Base-by-base conservation (phyloP, 306 rosid species). In the Pyrus communis region DNA sequence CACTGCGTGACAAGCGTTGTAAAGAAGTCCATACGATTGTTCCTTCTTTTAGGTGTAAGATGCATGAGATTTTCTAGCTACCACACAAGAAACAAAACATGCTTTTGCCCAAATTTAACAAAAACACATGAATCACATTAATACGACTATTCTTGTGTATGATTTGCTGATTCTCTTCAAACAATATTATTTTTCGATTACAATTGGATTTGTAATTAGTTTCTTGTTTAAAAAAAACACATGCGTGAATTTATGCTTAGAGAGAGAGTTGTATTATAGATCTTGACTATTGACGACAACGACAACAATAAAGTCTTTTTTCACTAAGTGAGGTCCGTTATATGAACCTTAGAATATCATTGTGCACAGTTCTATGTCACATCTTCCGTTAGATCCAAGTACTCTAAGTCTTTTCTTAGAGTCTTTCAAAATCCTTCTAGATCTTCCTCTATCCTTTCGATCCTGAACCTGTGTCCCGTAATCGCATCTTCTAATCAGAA, bases 321-420 rank as follows among this genome's bases (percentile, higher is more conserved):
- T 35, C 0, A 35, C 0, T 35, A 35, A 35, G 2, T 35, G 8
- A 0, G 40, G 0, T 35, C 0, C 8, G 2, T 0, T 35, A 7
- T 35, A 6, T 35, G 9, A 35, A 35, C 7, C 0, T 9, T 35
- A 35, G 2, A 35, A 7, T 0, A 33, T 1, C 2, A 38, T 38
- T 38, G 2, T 2, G 2, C 2, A 7, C 9, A 0, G 0, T 38
- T 38, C 2, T 38, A 0, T 38, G 0, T 38, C 10, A 38, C 9
- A 38, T 7, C 2, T 38, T 38, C 0, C 0, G 9, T 38, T 38
- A 7, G 0, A 38, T 38, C 0, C 10, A 38, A 38, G 0, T 38
- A 38, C 10, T 7, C 0, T 38, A 7, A 38, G 2, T 38, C 10
- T 38, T 38, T 38, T 38, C 9, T 38, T 38, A 38, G 2, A 38